Evolutionary conservation across 345 rosid genomes (phyloP), one percentile per base, ranked within the genome.

Genomic region (Gossypium ekmanianum): DNA sequence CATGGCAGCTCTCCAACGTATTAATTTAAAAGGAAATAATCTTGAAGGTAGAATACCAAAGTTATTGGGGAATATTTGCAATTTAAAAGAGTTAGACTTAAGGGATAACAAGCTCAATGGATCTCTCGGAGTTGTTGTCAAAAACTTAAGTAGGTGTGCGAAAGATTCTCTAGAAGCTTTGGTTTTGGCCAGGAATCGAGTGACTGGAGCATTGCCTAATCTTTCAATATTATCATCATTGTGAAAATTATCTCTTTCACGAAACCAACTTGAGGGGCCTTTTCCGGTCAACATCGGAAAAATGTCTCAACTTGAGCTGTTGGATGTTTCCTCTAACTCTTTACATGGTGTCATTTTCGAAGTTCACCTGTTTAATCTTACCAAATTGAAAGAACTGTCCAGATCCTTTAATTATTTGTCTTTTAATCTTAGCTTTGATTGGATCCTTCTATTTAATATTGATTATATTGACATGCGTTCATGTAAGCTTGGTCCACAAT

Each of bases 61-160:
- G 56, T 81, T 74, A 2, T 10, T 77, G 2, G 61, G 65, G n/a
- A 57, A 71, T 9, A 51, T 77, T 24, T 81, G 76, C 65, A 62
- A 24, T n/a, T 74, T 81, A 29, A 62, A 22, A 45, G 9, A n/a
- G 1, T 62, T 81, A 1, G 0, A 24, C 5, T 12, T 74, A 69
- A 0, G 0, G 0, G 0, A 1, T 2, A 59, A 24, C n/a, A 16
- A 76, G 1, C 34, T 71, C 4, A 29, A 4, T 7, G 75, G 71
- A 29, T 29, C 34, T 29, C 34, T 29, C 34, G 34, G 0, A 1
- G 43, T 27, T 29, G 5, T 74, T 18, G 2, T 74, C 6, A 4
- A 62, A 13, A 41, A 51, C 11, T 39, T 81, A 4, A 45, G n/a
- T 9, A 76, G 57, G n/a, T 74, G 81, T 52, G 18, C 73, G 1